phyloP scores from a whole-genome alignment of 768 basidiomycete genomes.

The Lactarius sanguifluus region DNA sequence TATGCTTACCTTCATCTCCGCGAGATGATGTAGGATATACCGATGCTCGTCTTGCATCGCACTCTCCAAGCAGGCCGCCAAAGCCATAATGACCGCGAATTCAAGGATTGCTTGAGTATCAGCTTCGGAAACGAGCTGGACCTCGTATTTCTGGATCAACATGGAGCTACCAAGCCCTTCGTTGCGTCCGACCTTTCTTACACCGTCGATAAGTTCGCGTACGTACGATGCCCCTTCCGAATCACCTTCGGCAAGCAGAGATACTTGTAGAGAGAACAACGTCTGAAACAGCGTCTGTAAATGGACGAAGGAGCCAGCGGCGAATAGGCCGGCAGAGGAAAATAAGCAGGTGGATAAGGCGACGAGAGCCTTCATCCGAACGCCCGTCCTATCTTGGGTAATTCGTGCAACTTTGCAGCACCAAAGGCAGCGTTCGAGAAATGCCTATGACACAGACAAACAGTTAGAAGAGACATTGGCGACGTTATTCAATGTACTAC shows the following conservation, averaged over 20 bases:
- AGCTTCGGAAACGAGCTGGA: conserved; percentile 29
- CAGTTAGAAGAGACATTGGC: background rate
- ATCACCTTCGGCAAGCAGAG: conserved; percentile 34
- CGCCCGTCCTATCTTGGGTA: conserved; percentile 37
- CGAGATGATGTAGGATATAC: conserved; percentile 4
- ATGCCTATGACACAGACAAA: conserved; percentile 35
- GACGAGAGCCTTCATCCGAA: conserved; percentile 52
- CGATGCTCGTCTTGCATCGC: conserved; percentile 36
- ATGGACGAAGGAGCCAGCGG: conserved; percentile 43
- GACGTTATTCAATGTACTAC: conserved; percentile 37
- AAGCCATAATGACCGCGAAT: conserved; percentile 44
- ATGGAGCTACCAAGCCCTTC: conserved; percentile 48
- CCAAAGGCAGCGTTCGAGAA: conserved; percentile 66
- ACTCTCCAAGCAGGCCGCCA: conserved; percentile 49
- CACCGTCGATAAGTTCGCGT: conserved; percentile 45
- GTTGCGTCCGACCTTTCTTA: conserved; percentile 49
- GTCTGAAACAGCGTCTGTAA: conserved; percentile 54
- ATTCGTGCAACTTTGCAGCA: conserved; percentile 59
- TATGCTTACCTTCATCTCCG: conserved; percentile 5
- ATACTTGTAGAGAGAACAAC: conserved; percentile 51
- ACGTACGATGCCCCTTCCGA: conserved; percentile 40
- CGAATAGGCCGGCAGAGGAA: conserved; percentile 45
- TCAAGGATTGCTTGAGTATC: conserved; percentile 41
- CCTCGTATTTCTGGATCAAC: conserved; percentile 53
- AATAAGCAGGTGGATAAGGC: conserved; percentile 47